A percentile compares a stretch with the other conserved stretches of the same genome.
These are phyloP conservation scores for Metschnikowia hibisci DNA, from an alignment of 805 yeast genomes.

Conservation along the genomic window DNA sequence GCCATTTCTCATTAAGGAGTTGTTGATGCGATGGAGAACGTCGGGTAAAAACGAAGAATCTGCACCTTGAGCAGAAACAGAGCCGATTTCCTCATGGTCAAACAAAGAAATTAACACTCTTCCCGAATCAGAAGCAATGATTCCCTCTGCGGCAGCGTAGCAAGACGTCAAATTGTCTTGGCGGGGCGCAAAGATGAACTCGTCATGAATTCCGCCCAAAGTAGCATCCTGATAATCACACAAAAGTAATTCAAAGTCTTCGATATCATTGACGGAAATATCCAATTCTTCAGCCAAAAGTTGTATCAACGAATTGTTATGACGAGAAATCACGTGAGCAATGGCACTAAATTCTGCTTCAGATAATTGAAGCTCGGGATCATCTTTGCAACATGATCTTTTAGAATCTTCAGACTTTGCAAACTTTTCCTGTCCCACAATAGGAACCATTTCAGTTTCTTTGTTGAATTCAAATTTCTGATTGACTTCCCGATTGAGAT, in stretches of 20 bases:
- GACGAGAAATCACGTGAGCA: slow-evolving; percentile 65
- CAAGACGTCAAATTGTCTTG: slow-evolving; percentile 89
- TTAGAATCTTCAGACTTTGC: not conserved
- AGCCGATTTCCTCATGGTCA: slow-evolving; percentile 96
- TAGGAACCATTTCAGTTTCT: slow-evolving; percentile 82
- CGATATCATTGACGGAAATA: slow-evolving; percentile 55
- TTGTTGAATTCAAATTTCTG: slow-evolving; percentile 82
- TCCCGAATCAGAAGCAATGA: slow-evolving; percentile 49
- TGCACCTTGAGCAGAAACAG: slow-evolving; percentile 94
- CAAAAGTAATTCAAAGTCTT: slow-evolving; percentile 84
- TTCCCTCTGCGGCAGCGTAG: slow-evolving; percentile 70
- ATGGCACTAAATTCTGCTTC: slow-evolving; percentile 61
- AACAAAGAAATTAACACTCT: slow-evolving; percentile 71
- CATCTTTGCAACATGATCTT: slow-evolving; percentile 43
- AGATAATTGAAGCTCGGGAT: slow-evolving; percentile 45
- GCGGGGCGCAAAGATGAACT: slow-evolving; percentile 87
- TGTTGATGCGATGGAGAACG: slow-evolving; percentile 63
- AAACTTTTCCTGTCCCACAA: slow-evolving; percentile 56
- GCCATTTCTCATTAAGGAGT: slow-evolving; percentile 35
- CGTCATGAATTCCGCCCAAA: slow-evolving; percentile 86
- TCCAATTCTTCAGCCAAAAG: slow-evolving; percentile 63
- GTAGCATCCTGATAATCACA: slow-evolving; percentile 81
- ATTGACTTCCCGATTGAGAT: slow-evolving; percentile 73
- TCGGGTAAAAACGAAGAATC: slow-evolving; percentile 87
- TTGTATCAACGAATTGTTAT: slow-evolving; percentile 65